Percentiles rank a stretch among this genome's conserved stretches.
Evolutionary conservation across 2,329 filamentous ascomycete species (phyloP).

Genomic region (Colletotrichum melonis): DNA sequence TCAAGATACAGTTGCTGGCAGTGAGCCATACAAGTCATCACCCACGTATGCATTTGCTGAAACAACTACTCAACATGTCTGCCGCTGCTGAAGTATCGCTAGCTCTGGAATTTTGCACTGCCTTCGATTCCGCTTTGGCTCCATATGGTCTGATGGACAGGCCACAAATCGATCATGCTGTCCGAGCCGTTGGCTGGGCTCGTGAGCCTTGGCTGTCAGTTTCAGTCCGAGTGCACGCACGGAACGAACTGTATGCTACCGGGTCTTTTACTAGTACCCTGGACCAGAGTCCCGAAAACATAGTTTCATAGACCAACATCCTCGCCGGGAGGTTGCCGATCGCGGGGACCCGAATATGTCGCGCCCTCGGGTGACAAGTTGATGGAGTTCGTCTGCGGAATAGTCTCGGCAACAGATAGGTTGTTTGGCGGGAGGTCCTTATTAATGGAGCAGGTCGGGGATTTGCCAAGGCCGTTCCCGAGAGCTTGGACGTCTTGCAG

Average conservation of each 20-base stretch:
- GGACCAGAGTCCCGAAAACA: background rate
- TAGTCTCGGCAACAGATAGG: background rate
- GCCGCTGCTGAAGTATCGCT: background rate
- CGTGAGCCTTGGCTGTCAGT: background rate
- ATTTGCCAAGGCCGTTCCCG: background rate
- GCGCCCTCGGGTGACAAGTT: background rate
- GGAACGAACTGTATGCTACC: slow-evolving; percentile 1
- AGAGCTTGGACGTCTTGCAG: background rate
- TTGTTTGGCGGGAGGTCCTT: background rate
- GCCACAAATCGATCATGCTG: background rate
- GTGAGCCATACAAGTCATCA: background rate
- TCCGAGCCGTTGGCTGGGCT: background rate
- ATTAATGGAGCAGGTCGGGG: background rate
- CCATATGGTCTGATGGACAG: background rate
- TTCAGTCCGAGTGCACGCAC: background rate
- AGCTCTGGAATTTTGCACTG: background rate
- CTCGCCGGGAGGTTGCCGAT: background rate
- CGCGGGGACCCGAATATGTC: slow-evolving; percentile 11
- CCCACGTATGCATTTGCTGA: slow-evolving; percentile 1
- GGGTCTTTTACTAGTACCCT: background rate
- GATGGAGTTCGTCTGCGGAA: background rate
- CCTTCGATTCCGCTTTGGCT: background rate
- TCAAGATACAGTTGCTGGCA: background rate
- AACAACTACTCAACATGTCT: slow-evolving; percentile 15
- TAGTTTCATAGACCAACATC: background rate